Evolutionary conservation across 768 basidiomycete genomes (phyloP), one percentile per base, ranked within the genome.

Genomic region (Lyophyllum decastes): DNA sequence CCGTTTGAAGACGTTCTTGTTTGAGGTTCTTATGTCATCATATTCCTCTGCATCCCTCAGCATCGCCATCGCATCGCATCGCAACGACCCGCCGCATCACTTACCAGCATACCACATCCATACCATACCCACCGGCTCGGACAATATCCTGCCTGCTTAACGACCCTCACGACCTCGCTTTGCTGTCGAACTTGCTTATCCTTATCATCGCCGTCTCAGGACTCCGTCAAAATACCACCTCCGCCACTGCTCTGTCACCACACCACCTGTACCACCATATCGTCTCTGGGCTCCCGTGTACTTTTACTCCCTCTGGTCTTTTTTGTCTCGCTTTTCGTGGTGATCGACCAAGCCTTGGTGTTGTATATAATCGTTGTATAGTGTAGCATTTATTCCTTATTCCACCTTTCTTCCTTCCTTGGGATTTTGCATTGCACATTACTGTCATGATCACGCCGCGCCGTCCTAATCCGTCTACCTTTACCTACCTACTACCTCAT

Each of bases 351-450:
- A 25, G 25, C 56, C 14, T 41, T 25, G 57, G 61, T 54, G 60
- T 51, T 61, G 60, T 61, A 61, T 58, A 61, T 61, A 61, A 48
- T 52, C 38, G 21, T 16, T 61, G 57, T 61, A 58, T 45, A 54
- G 16, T 61, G 41, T 49, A 54, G 34, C 54, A 43, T 41, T 52
- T 58, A 55, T 56, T 58, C 41, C 44, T 45, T 52, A 27, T 56
- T 48, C 44, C 11, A 19, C 51, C 30, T 45, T 41, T 26, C 26
- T 24, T 30, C 30, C 40, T 40, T 26, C 26, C 40, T 21, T 21
- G 40, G 41, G 41, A 27, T 45, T 45, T 21, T 33, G 25, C 22
- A 34, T 47, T 52, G 52, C 52, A 54, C 43, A 54, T 54, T 61
- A 61, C 44, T 55, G n/a, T 25, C 41, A 55, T 44, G 38, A 55